A percentile compares a stretch with the other conserved stretches of the same genome.
Conservation (phyloP, 2,329 filamentous ascomycete species). For the Microdochium trichocladiopsis region DNA sequence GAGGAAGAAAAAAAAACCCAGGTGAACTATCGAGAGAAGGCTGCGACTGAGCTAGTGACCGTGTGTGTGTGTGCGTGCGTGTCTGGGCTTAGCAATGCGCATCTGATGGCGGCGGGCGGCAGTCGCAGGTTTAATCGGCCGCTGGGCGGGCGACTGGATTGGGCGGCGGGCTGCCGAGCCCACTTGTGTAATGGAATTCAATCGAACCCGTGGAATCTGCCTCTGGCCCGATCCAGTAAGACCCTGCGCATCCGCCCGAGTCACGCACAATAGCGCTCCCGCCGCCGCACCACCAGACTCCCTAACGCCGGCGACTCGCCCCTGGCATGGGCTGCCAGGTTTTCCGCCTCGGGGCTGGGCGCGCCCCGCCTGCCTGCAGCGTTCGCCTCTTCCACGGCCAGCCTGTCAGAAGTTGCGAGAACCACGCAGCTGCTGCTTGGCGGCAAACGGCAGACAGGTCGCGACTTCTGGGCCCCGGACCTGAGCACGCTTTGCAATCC, state of each 20-base stretch:
- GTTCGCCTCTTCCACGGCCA: too few relatives aligned
- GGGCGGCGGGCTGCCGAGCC: background rate
- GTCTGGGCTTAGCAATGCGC: background rate
- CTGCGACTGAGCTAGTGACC: too few relatives aligned
- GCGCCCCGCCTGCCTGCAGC: too few relatives aligned
- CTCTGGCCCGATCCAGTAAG: background rate
- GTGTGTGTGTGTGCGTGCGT: too few relatives aligned
- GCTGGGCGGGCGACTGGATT: too few relatives aligned
- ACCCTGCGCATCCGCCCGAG: background rate
- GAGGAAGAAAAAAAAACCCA: background rate
- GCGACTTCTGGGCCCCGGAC: too few relatives aligned
- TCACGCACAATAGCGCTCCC: background rate
- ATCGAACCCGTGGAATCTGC: background rate
- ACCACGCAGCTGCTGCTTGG: too few relatives aligned
- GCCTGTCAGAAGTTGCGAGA: too few relatives aligned
- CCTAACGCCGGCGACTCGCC: background rate
- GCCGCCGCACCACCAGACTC: background rate
- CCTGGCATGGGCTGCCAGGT: background rate
- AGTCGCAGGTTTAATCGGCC: too few relatives aligned
- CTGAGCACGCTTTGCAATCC: too few relatives aligned
- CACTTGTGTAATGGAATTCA: background rate
- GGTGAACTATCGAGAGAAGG: background rate
- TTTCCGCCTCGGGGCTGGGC: too few relatives aligned
- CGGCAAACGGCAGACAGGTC: too few relatives aligned
- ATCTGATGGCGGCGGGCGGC: background rate